These are phyloP conservation scores for Withania somnifera DNA, from an alignment of 305 asterid species.

Conservation along the genomic window DNA sequence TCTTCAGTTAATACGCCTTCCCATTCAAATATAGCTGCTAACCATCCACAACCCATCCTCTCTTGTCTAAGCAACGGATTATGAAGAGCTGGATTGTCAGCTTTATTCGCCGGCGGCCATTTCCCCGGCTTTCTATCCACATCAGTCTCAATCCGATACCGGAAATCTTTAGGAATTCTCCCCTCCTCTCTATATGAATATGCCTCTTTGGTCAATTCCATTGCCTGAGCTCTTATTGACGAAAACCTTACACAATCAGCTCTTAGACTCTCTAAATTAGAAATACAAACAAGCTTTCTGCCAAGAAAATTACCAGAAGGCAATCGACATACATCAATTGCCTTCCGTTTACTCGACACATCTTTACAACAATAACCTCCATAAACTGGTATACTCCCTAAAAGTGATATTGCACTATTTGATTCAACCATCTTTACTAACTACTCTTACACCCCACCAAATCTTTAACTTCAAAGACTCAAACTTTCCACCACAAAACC, in stretches of 20 bases:
- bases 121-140: conserved; percentile 42
- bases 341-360: conserved; percentile 26
- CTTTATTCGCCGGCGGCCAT: conserved; percentile 85
- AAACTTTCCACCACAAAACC: neutral
- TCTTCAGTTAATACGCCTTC: conserved; percentile 87
- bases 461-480: conserved; percentile 10
- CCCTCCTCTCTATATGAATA: conserved; percentile 45
- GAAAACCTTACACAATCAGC: neutral
- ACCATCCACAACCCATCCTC: conserved; percentile 93
- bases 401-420: conserved; percentile 56
- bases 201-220: conserved; percentile 59
- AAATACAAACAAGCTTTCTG: conserved; percentile 19
- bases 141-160: conserved; percentile 37
- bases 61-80: conserved; percentile 89
- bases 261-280: conserved; percentile 8
- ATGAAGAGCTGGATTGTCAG: conserved; percentile 65
- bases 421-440: conserved; percentile 52
- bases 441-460: conserved; percentile 9
- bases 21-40: conserved; percentile 93
- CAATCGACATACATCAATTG: conserved; percentile 19
- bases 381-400: conserved; percentile 39
- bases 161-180: conserved; percentile 32
- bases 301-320: conserved; percentile 16
- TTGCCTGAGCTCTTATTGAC: conserved; percentile 52
- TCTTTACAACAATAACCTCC: conserved; percentile 31